A percentile compares a stretch with the other conserved stretches of the same genome.
Conservation (phyloP, 495 filamentous ascomycete species). For the Penicillium flavigenum region DNA sequence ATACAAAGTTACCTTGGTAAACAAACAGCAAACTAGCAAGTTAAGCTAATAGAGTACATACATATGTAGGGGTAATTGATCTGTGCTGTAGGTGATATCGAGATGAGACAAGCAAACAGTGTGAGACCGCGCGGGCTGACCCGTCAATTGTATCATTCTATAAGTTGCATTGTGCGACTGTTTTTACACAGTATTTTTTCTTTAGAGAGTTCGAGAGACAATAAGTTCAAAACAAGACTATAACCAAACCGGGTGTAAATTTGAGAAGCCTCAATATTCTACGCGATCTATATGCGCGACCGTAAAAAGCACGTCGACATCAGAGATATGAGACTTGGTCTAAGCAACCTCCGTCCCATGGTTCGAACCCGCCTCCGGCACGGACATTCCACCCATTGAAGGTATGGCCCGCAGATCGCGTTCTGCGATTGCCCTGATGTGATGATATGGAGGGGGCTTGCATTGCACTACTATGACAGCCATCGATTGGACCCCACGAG, state of each 20-base stretch:
- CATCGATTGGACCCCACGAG: constrained; percentile 16
- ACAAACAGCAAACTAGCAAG: constrained; percentile 10
- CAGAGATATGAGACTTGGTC: constrained; percentile 10
- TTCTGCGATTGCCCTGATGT: constrained; percentile 14
- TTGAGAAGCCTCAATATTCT: background rate
- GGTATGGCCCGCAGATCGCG: constrained; percentile 24
- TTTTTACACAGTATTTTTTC: background rate
- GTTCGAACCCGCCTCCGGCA: constrained; percentile 12
- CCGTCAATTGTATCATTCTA: background rate
- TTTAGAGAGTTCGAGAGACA: background rate
- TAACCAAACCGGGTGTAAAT: background rate
- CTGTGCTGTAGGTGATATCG: constrained; percentile 6
- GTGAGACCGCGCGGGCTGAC: constrained; percentile 2
- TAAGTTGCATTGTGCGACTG: constrained; percentile 6
- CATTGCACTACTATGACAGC: constrained; percentile 14
- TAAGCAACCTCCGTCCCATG: constrained; percentile 15
- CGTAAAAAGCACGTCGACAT: constrained; percentile 4
- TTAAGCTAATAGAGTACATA: background rate
- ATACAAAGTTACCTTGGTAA: background rate
- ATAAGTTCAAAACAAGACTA: background rate
- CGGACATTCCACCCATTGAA: constrained; percentile 24
- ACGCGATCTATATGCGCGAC: background rate
- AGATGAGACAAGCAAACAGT: constrained; percentile 7
- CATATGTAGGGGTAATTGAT: background rate
- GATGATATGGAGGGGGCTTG: constrained; percentile 32